Evolutionary conservation across 73 alveolate species (phyloP).

Genomic region (Urostyla sp.): DNA sequence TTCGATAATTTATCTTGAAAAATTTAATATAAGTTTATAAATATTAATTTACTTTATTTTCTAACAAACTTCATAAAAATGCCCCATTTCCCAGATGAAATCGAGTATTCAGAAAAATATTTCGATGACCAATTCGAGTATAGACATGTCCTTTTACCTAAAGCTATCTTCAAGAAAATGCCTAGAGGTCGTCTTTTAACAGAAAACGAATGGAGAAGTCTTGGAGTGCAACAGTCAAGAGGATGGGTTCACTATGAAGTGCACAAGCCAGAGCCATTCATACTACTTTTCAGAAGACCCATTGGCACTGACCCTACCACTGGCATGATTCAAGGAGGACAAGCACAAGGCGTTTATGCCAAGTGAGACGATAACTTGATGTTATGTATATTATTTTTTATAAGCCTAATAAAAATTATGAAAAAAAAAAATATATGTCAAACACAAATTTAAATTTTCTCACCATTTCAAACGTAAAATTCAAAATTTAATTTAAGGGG

Average conservation of each 20-base stretch:
- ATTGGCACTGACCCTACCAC: conserved; percentile 81
- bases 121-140: conserved; percentile 89
- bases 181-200: conserved; percentile 72
- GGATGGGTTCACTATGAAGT: conserved; percentile 93
- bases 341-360: not conserved
- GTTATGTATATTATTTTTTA: no score
- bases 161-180: conserved; percentile 64
- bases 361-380: not conserved
- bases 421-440: no score
- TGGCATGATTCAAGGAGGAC: conserved; percentile 64
- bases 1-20: not conserved
- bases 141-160: conserved; percentile 89
- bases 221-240: conserved; percentile 93
- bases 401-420: no score
- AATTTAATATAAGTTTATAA: not conserved
- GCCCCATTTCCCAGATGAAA: conserved; percentile 95
- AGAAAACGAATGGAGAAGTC: conserved; percentile 96
- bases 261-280: conserved; percentile 89
- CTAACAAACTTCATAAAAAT: conserved; percentile 53
- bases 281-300: conserved; percentile 89
- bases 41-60: not conserved
- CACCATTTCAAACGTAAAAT: no score
- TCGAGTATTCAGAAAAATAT: conserved; percentile 93
- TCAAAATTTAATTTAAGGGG: no score
- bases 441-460: no score